These are phyloP conservation scores for Aurifilum marmelostoma DNA, from an alignment of 2,329 filamentous ascomycete genomes.

Conservation along the genomic window DNA sequence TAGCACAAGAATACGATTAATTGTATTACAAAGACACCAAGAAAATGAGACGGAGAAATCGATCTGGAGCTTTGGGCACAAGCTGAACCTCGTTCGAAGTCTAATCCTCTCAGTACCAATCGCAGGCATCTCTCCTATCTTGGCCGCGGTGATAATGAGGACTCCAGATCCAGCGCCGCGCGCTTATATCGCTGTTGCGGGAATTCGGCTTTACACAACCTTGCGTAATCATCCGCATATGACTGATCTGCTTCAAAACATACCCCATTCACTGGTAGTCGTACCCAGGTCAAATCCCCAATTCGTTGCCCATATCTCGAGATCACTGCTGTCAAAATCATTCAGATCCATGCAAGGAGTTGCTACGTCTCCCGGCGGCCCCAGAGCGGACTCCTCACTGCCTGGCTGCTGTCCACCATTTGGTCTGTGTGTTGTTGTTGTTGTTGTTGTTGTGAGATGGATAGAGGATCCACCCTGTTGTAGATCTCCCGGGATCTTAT, in stretches of 20 bases:
- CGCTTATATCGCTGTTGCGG: background rate
- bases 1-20: background rate
- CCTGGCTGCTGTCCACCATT: background rate
- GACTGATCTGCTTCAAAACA: background rate
- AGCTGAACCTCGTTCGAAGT: background rate
- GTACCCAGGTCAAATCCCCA: slow-evolving; percentile 3
- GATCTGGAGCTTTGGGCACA: background rate
- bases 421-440: background rate
- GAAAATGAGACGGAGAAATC: background rate
- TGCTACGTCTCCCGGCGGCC: background rate
- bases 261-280: slow-evolving; percentile 4
- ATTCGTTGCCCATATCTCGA: slow-evolving; percentile 10
- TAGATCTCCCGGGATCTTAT: background rate
- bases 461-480: background rate
- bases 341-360: background rate
- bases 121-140: background rate
- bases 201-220: background rate
- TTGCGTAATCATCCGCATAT: background rate
- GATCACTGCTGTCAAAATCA: background rate
- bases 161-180: background rate
- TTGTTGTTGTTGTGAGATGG: background rate
- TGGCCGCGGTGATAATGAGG: background rate
- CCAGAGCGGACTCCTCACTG: slow-evolving; percentile 2
- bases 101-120: background rate
- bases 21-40: background rate